phyloP scores from a whole-genome alignment of 176 grass and related monocot species.

The Zizania latifolia region DNA sequence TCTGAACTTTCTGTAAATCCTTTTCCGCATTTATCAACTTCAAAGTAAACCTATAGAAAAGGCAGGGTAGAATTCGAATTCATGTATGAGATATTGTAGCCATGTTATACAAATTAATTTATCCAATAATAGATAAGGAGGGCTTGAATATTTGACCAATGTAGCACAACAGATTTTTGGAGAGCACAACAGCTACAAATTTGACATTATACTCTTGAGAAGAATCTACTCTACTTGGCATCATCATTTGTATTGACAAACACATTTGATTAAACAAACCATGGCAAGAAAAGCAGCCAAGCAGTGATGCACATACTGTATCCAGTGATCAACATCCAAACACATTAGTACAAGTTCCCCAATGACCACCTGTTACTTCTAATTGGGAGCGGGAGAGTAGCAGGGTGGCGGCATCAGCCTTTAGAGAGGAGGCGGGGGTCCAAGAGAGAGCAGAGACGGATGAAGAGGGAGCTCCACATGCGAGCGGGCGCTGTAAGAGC shows the following conservation, averaged over 20 bases:
- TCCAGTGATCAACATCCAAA: not conserved
- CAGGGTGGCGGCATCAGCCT: conserved; percentile 16
- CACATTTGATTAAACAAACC: conserved; percentile 40
- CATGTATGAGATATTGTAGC: not conserved
- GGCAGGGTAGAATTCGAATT: no score
- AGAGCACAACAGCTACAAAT: not conserved
- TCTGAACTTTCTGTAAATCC: conserved; percentile 61
- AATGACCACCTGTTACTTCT: not conserved
- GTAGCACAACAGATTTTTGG: not conserved
- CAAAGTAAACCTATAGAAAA: conserved; percentile 68
- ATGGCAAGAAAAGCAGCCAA: conserved; percentile 71
- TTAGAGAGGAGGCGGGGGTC: conserved; percentile 17
- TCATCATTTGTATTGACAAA: not conserved
- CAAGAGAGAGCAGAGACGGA: conserved; percentile 26
- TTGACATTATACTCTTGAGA: not conserved
- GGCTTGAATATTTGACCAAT: not conserved
- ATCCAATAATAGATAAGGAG: not conserved
- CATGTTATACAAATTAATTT: not conserved
- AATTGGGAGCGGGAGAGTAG: conserved; percentile 35
- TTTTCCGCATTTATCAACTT: conserved; percentile 53
- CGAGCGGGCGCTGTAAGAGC: not conserved
- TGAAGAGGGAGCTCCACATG: no score
- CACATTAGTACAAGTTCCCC: not conserved
- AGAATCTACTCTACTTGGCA: conserved; percentile 4
- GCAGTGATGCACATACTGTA: not conserved